Conservation (phyloP, 202 grass and related monocot species). For the Saccharum hybrid region DNA sequence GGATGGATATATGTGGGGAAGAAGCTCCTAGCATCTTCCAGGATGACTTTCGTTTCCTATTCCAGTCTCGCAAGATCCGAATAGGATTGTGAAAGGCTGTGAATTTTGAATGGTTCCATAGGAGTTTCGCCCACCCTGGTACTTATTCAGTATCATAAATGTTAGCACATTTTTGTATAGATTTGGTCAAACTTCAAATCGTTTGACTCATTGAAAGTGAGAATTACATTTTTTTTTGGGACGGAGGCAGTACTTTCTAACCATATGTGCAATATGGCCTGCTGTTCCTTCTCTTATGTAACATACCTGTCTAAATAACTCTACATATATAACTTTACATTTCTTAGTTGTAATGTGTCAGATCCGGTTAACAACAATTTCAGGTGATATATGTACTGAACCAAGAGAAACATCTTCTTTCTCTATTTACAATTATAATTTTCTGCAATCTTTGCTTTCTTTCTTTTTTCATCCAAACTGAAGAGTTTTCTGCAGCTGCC, state of each 20-base stretch:
- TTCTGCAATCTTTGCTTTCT: background rate
- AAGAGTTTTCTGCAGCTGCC: background rate
- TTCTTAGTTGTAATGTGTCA: background rate
- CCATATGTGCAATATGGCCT: background rate
- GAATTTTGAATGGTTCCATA: slow-evolving; percentile 9
- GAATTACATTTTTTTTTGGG: background rate
- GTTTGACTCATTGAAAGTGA: background rate
- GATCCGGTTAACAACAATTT: background rate
- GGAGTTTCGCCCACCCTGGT: background rate
- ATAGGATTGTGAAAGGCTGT: background rate
- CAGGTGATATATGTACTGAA: background rate
- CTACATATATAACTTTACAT: background rate
- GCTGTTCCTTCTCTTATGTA: background rate
- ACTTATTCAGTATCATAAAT: background rate
- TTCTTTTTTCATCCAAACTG: background rate
- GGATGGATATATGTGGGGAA: slow-evolving; percentile 15
- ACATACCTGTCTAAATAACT: background rate
- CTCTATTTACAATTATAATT: background rate
- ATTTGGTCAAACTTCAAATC: background rate
- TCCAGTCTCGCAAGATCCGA: background rate
- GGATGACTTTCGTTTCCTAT: background rate
- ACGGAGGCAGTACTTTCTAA: background rate
- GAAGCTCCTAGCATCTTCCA: slow-evolving; percentile 17
- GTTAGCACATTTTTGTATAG: background rate
- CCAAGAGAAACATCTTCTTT: background rate